Conservation (phyloP, 768 basidiomycete genomes). For the Asterophora lycoperdoides region DNA sequence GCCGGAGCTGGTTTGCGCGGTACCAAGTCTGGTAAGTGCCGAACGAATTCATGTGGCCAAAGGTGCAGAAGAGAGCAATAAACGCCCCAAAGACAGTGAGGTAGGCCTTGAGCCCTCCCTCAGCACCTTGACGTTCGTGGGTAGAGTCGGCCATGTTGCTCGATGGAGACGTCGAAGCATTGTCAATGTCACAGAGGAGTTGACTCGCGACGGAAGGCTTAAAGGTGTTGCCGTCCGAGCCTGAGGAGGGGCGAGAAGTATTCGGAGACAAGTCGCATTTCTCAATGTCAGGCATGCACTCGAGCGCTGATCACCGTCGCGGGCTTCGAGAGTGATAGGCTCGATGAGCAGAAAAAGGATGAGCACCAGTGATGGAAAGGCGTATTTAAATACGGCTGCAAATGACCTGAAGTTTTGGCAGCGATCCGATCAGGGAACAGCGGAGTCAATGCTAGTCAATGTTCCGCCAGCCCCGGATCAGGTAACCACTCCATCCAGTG, state of each 20-base stretch:
- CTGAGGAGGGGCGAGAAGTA: neutral
- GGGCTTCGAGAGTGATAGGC: neutral
- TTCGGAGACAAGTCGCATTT: conserved; percentile 8
- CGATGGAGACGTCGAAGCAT: conserved; percentile 8
- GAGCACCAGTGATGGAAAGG: neutral
- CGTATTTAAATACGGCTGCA: conserved; percentile 12
- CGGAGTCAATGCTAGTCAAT: conserved; percentile 8
- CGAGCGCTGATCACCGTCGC: conserved; percentile 1
- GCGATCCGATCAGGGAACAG: neutral
- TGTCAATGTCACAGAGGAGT: neutral
- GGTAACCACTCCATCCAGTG: too few species aligned
- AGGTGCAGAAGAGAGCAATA: conserved; percentile 62
- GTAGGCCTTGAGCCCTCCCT: conserved; percentile 33
- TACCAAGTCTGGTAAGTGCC: conserved; percentile 74
- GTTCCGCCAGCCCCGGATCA: too few species aligned
- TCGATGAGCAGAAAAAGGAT: neutral
- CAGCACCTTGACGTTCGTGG: conserved; percentile 16
- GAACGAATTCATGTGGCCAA: conserved; percentile 70
- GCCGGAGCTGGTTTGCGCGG: conserved; percentile 51
- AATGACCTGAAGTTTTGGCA: too few species aligned
- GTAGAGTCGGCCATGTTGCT: conserved; percentile 6
- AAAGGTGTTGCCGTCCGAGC: neutral
- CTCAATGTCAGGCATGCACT: conserved; percentile 19
- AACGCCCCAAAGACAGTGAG: conserved; percentile 62
- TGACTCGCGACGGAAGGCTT: neutral